These are phyloP conservation scores for Populus simonii DNA, from an alignment of 345 rosid species.

Conservation along the genomic window DNA sequence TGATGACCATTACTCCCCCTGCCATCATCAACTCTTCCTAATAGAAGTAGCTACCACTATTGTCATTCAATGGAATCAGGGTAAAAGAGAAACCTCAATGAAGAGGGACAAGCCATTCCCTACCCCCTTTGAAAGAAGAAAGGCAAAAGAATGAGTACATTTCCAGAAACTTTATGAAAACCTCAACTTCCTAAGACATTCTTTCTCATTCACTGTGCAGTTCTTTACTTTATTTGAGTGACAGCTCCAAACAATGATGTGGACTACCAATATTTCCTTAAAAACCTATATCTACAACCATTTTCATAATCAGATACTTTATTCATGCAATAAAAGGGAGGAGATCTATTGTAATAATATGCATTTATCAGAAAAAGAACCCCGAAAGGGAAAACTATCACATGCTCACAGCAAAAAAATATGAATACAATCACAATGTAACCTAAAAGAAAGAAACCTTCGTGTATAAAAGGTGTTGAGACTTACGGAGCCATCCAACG, in stretches of 20 bases:
- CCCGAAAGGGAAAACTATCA: not conserved
- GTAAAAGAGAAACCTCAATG: not conserved
- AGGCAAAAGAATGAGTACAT: not conserved
- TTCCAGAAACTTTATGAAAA: not conserved
- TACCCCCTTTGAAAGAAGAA: not conserved
- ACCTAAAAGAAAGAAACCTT: not conserved
- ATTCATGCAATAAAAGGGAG: not conserved
- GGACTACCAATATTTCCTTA: not conserved
- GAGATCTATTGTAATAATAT: not conserved
- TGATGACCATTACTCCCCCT: not conserved
- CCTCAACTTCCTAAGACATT: not conserved
- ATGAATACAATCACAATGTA: not conserved
- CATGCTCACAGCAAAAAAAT: not conserved
- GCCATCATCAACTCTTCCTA: not conserved
- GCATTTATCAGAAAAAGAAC: not conserved
- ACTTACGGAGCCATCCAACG: conserved; percentile 39
- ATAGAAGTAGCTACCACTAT: not conserved
- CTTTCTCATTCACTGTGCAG: not conserved
- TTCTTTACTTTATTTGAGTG: not conserved
- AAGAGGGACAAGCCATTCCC: not conserved
- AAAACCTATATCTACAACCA: not conserved
- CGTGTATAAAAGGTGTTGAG: not conserved
- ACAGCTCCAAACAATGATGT: not conserved
- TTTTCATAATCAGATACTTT: not conserved
- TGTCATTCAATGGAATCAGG: not conserved